A percentile compares a stretch with the other conserved stretches of the same genome.
Evolutionary conservation across 2,329 filamentous ascomycete species (phyloP).

Genomic region (Ophiostoma ulmi): DNA sequence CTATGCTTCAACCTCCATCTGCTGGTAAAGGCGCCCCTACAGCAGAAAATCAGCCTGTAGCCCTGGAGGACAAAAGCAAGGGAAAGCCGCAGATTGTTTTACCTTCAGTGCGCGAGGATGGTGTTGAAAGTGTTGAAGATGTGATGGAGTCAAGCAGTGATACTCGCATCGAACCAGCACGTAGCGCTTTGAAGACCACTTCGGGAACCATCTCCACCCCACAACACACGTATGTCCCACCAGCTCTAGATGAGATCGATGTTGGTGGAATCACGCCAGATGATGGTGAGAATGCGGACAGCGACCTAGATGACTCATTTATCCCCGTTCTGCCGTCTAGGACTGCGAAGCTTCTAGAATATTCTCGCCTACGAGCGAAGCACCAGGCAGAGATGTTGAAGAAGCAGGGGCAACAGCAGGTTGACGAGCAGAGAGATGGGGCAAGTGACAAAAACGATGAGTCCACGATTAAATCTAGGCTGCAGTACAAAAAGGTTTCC

Average conservation of each 20-base stretch:
- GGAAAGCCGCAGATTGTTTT: not conserved
- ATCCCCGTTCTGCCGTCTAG: constrained; percentile 7
- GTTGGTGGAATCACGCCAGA: constrained; percentile 18
- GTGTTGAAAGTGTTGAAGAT: not conserved
- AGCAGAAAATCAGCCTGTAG: not conserved
- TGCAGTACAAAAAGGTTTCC: not conserved
- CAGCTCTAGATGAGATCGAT: constrained; percentile 5
- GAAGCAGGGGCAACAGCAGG: not conserved
- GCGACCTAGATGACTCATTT: constrained; percentile 20
- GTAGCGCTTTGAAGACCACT: not conserved
- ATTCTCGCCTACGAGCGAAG: constrained; percentile 13
- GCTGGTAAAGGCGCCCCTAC: not conserved
- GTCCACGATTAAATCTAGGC: not conserved
- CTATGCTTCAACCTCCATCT: not conserved
- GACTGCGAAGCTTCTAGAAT: constrained; percentile 18
- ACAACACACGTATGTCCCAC: no score
- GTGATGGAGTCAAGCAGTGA: not conserved
- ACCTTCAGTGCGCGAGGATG: not conserved
- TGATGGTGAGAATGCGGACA: constrained; percentile 1
- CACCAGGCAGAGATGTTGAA: not conserved
- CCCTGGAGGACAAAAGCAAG: not conserved
- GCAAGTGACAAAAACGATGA: not conserved
- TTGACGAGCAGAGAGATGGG: not conserved
- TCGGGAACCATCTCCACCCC: not conserved
- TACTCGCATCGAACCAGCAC: not conserved